Percentiles rank a stretch among this genome's conserved stretches.
phyloP scores from a whole-genome alignment of 2,329 filamentous ascomycete genomes.

The Blumeriella jaapii region DNA sequence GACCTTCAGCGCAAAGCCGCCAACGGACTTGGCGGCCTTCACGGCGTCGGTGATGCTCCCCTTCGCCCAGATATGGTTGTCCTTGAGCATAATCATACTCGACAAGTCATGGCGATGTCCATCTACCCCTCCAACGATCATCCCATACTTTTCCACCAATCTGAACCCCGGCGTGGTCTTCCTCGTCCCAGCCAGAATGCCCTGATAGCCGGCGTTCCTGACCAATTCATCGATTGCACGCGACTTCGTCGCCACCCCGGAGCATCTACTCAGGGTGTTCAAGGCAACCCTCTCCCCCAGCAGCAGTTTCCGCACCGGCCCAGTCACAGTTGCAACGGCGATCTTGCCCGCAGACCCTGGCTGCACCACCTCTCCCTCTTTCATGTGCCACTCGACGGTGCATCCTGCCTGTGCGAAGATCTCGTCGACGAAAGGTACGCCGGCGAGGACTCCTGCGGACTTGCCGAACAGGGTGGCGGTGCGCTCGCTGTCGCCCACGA shows the following conservation, averaged over 20 bases:
- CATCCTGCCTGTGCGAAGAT: conserved; percentile 85
- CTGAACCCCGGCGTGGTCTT: conserved; percentile 97
- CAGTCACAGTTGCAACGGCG: conserved; percentile 68
- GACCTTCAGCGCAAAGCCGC: conserved; percentile 84
- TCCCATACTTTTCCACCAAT: conserved; percentile 95
- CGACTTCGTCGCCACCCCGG: conserved; percentile 71
- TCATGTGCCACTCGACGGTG: conserved; percentile 76
- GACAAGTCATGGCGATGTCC: conserved; percentile 83
- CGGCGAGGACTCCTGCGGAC: conserved; percentile 71
- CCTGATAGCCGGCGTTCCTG: conserved; percentile 59
- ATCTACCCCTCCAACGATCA: conserved; percentile 88
- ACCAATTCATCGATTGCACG: conserved; percentile 43
- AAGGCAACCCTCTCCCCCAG: conserved; percentile 90
- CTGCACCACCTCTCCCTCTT: conserved; percentile 61
- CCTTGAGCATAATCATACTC: conserved; percentile 97
- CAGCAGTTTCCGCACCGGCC: conserved; percentile 64
- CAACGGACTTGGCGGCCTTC: conserved; percentile 67
- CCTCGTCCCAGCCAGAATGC: conserved; percentile 82
- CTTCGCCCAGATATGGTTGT: conserved; percentile 94
- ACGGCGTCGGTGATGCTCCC: conserved; percentile 82
- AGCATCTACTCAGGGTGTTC: conserved; percentile 83
- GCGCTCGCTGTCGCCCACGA: conserved; percentile 63
- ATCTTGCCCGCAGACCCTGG: conserved; percentile 41
- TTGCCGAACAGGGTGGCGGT: conserved; percentile 59
- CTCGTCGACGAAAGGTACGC: conserved; percentile 90